Evolutionary conservation across 1,284 basidiomycete species (phyloP).

Genomic region (Boletus semigastroideus): DNA sequence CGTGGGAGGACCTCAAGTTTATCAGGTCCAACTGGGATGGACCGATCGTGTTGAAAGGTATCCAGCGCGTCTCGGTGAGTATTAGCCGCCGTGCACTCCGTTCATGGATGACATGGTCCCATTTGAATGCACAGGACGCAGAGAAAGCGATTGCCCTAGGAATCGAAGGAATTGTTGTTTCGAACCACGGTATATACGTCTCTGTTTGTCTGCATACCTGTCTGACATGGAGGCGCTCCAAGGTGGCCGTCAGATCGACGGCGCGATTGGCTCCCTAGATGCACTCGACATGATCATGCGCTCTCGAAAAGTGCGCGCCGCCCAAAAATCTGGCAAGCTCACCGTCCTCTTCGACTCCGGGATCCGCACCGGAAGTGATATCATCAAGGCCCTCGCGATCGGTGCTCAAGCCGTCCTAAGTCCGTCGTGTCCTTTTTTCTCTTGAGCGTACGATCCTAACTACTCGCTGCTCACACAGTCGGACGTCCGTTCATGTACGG

Average conservation of each 20-base stretch:
- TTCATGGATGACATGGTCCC: background rate
- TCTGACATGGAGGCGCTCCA: background rate
- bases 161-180: slow-evolving; percentile 76
- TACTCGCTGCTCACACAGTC: slow-evolving; percentile 34
- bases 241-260: slow-evolving; percentile 84
- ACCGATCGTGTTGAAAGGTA: slow-evolving; percentile 71
- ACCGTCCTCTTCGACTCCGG: slow-evolving; percentile 82
- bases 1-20: slow-evolving; percentile 68
- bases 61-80: slow-evolving; percentile 53
- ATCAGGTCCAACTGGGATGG: slow-evolving; percentile 71
- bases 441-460: background rate
- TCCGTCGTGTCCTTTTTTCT: slow-evolving; percentile 37
- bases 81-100: background rate
- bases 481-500: slow-evolving; percentile 65
- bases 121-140: slow-evolving; percentile 52
- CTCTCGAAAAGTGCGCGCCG: slow-evolving; percentile 56
- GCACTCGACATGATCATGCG: slow-evolving; percentile 65
- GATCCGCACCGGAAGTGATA: slow-evolving; percentile 73
- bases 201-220: slow-evolving; percentile 1
- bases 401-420: slow-evolving; percentile 66
- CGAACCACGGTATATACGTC: slow-evolving; percentile 67
- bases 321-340: slow-evolving; percentile 58
- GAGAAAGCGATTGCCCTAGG: slow-evolving; percentile 67
- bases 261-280: slow-evolving; percentile 73
- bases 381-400: slow-evolving; percentile 73